phyloP scores from a whole-genome alignment of 2,329 filamentous ascomycete genomes.

The Lasiodiplodia sp. region DNA sequence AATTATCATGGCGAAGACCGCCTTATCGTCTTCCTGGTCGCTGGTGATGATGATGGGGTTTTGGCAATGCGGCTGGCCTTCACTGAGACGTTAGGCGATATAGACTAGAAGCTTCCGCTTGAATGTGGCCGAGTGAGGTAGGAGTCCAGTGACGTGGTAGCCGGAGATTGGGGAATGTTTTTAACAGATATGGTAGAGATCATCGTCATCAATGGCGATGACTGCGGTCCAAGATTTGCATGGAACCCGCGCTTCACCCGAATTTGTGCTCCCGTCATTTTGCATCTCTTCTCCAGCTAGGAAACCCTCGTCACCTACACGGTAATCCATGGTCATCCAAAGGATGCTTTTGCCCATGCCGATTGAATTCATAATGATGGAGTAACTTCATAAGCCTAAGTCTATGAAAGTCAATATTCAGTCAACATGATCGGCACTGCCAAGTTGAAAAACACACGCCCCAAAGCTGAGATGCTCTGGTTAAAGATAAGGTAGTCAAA shows the following conservation, averaged over 20 bases:
- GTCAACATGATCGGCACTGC: no score
- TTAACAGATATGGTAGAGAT: slow-evolving; percentile 68
- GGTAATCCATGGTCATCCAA: slow-evolving; percentile 81
- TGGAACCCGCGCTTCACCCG: no score
- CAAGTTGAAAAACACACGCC: no score
- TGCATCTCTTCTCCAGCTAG: slow-evolving; percentile 61
- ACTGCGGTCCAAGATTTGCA: no score
- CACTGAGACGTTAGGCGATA: slow-evolving; percentile 69
- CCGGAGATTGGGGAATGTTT: slow-evolving; percentile 72
- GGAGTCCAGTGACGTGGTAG: slow-evolving; percentile 71
- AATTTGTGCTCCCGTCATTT: slow-evolving; percentile 60
- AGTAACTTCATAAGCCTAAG: slow-evolving; percentile 47
- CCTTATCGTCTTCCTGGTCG: slow-evolving; percentile 82
- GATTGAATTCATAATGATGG: slow-evolving; percentile 50
- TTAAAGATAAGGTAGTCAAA: no score
- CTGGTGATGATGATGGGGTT: slow-evolving; percentile 70
- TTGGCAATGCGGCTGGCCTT: slow-evolving; percentile 58
- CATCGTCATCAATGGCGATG: no score
- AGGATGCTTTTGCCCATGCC: slow-evolving; percentile 69
- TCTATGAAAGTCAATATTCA: no score
- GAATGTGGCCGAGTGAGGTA: slow-evolving; percentile 76
- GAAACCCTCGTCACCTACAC: slow-evolving; percentile 77
- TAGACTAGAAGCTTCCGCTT: no score
- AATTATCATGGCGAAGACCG: slow-evolving; percentile 73
- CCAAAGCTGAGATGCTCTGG: no score